These are phyloP conservation scores for Vicia villosa DNA, from an alignment of 306 rosid species.

Conservation along the genomic window DNA sequence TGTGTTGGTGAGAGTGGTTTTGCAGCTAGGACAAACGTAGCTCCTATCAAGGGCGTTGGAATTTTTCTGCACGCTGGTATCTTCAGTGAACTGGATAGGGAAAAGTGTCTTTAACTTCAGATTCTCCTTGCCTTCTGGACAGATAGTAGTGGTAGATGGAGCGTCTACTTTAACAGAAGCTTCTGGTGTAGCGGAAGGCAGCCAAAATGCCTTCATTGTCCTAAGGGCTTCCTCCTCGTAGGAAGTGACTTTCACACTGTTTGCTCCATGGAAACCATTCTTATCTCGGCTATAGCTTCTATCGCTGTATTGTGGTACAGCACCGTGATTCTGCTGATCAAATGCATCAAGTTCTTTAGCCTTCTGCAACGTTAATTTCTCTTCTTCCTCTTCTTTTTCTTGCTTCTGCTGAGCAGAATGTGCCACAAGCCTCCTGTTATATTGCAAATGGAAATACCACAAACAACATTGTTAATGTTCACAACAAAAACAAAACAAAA, in stretches of 20 bases:
- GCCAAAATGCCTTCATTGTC: constrained; percentile 99
- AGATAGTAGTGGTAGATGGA: constrained; percentile 68
- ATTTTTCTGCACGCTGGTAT: constrained; percentile 64
- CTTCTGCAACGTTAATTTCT: constrained; percentile 69
- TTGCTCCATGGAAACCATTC: constrained; percentile 93
- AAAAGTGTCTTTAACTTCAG: constrained; percentile 88
- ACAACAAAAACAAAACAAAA: constrained; percentile 4
- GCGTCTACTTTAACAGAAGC: constrained; percentile 80
- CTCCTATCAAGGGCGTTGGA: constrained; percentile 61
- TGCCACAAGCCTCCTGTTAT: constrained; percentile 78
- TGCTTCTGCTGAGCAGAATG: constrained; percentile 83
- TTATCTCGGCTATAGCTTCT: constrained; percentile 72
- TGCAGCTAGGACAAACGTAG: constrained; percentile 91
- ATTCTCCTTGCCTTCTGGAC: constrained; percentile 91
- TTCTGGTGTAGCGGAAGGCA: constrained; percentile 92
- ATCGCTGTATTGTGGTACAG: constrained; percentile 83
- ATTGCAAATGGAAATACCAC: constrained; percentile 18
- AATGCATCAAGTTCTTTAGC: constrained; percentile 94
- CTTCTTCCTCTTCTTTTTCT: constrained; percentile 86
- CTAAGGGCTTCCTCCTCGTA: constrained; percentile 97
- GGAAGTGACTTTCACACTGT: constrained; percentile 98
- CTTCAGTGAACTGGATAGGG: constrained; percentile 77
- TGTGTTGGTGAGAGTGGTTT: constrained; percentile 83
- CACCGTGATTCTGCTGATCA: constrained; percentile 98
- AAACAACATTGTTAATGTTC: background rate